Percentiles rank a stretch among this genome's conserved stretches.
Evolutionary conservation across 1,284 basidiomycete species (phyloP).

Genomic region (Wolfiporia cocos): DNA sequence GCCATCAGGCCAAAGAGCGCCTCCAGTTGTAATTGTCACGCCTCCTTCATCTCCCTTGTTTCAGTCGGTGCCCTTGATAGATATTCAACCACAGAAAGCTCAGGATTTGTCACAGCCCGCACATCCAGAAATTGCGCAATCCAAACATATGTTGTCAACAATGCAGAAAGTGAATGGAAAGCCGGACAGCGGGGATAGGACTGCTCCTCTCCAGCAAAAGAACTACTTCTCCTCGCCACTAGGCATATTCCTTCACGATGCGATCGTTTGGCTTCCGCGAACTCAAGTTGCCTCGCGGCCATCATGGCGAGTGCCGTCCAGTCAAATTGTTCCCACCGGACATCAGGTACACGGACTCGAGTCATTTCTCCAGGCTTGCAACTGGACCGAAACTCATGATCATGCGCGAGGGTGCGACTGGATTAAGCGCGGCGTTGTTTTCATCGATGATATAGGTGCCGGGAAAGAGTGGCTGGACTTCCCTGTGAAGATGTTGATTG

Average conservation of each 20-base stretch:
- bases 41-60: no score
- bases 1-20: no score
- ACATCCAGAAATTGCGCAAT: no score
- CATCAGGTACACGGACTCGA: constrained; percentile 19
- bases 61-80: no score
- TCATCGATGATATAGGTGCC: constrained; percentile 17
- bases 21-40: no score
- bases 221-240: constrained; percentile 3
- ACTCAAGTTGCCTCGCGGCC: constrained; percentile 13
- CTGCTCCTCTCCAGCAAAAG: no score
- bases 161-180: no score
- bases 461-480: constrained; percentile 6
- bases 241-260: constrained; percentile 15
- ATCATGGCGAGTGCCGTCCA: constrained; percentile 17
- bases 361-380: constrained; percentile 19
- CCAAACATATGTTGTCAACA: no score
- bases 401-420: constrained; percentile 9
- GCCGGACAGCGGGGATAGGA: no score
- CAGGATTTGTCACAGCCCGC: no score
- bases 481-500: constrained; percentile 10
- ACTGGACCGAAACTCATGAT: constrained; percentile 12
- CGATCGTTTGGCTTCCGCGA: constrained; percentile 19
- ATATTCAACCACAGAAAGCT: no score
- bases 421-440: constrained; percentile 21
- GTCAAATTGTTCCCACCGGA: constrained; percentile 15